Evolutionary conservation across 2,329 filamentous ascomycete genomes (phyloP), one percentile per base, ranked within the genome.

Genomic region (Apiospora malaysiana): DNA sequence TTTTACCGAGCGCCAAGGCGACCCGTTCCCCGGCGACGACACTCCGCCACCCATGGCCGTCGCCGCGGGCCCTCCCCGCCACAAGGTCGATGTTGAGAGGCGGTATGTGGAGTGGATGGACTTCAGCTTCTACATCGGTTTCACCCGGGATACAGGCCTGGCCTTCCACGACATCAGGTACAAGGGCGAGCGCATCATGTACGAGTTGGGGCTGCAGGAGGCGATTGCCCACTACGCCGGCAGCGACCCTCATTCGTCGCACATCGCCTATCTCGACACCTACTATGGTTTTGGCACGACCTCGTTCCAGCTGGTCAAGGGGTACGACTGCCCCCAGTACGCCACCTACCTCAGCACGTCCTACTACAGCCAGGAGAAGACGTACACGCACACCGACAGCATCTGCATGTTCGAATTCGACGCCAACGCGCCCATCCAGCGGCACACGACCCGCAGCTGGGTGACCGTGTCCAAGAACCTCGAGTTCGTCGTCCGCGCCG

Each of bases 31-130:
- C 1, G 76, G 82, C 10, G 78, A 77, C 4, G 81, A 71, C 79
- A 88, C 21, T 86, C 87, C 1, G 85, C 87, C 1, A 81, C 90
- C 21, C 81, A 83, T 40, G 82, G 86, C 18, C 79, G 89, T 32
- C 78, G 79, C 4, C 79, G 79, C 18, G 76, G 77, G 27, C 76
- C 75, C 10, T 74, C 79, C 23, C 74, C 82, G n/a, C 83, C 79
- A 70, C 70, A 72, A 18, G 72, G 78, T 84, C 21, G 82, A 84
- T 70, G 71, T 69, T 10, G 69, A 80, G 21, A 73, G 79, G 32
- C 77, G 80, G 63, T 83, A 82, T 69, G 77, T 84, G 16, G 74
- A 80, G 16, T 84, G 81, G 82, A 83, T 84, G 81, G 82, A 81
- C 70, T 84, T 82, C 68, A 75, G 72, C 18, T 83, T 84, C 73